phyloP scores from a whole-genome alignment of 345 rosid genomes.

The Citrus mangshanensis region DNA sequence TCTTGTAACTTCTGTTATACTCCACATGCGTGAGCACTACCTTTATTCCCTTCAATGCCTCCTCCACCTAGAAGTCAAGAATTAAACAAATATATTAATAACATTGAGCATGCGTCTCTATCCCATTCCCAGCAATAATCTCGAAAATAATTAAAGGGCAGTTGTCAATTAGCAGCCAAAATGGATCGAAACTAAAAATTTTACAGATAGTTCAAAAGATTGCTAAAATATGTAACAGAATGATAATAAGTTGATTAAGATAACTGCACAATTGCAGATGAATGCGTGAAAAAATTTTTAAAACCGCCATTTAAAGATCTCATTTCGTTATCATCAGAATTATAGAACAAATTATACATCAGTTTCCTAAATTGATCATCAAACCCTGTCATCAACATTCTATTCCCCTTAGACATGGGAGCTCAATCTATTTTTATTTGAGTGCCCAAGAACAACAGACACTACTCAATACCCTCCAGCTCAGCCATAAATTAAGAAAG shows the following conservation, averaged over 20 bases:
- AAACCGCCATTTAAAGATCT: background rate
- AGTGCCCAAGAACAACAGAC: too few species aligned
- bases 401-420: background rate
- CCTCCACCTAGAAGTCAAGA: slow-evolving; percentile 40
- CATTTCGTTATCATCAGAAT: background rate
- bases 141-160: background rate
- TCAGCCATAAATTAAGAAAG: background rate
- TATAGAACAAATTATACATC: background rate
- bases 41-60: slow-evolving; percentile 45
- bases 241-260: background rate
- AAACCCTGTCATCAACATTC: background rate
- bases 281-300: background rate
- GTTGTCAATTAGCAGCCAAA: background rate
- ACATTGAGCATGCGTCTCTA: background rate
- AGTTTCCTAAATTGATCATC: background rate
- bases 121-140: background rate
- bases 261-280: background rate
- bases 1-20: slow-evolving; percentile 28
- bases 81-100: background rate
- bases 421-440: background rate
- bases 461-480: background rate
- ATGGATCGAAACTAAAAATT: background rate
- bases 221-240: background rate
- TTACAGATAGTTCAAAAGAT: background rate
- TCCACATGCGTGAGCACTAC: slow-evolving; percentile 32